Evolutionary conservation across 495 filamentous ascomycete genomes (phyloP).

Genomic region (Oidiodendron maius): DNA sequence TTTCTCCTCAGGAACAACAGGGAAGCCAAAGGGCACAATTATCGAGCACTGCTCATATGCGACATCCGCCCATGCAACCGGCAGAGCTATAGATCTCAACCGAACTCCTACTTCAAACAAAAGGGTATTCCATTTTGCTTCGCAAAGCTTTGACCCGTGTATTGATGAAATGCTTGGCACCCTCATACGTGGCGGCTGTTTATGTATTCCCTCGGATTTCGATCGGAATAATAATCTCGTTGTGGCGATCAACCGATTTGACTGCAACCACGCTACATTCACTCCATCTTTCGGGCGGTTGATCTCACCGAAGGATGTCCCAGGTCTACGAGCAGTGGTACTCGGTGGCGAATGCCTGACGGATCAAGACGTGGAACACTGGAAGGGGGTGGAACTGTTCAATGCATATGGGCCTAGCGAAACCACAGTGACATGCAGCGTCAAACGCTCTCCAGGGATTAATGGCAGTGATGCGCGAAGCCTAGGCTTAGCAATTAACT

Average conservation of each 20-base stretch:
- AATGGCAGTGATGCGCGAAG: too few relatives aligned
- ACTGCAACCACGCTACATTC: slow-evolving; percentile 25
- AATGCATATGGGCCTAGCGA: slow-evolving; percentile 5
- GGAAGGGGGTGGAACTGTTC: background rate
- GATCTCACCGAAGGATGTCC: slow-evolving; percentile 18
- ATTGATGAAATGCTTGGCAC: slow-evolving; percentile 62
- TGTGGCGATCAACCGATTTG: slow-evolving; percentile 29
- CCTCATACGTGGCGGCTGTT: slow-evolving; percentile 46
- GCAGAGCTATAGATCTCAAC: background rate
- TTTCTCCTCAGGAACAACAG: slow-evolving; percentile 42
- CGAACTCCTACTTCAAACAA: background rate
- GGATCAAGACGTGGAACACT: background rate
- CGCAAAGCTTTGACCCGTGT: slow-evolving; percentile 62
- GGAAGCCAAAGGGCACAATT: slow-evolving; percentile 38
- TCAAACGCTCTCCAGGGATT: too few relatives aligned
- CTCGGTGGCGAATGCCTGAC: background rate
- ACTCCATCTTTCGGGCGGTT: slow-evolving; percentile 44
- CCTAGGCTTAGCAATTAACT: too few relatives aligned
- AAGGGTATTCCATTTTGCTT: background rate
- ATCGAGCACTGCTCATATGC: background rate
- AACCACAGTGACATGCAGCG: too few relatives aligned
- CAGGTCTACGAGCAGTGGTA: background rate
- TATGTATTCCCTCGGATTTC: slow-evolving; percentile 40
- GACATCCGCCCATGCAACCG: background rate
- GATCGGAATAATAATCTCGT: slow-evolving; percentile 33